phyloP scores from a whole-genome alignment of 768 basidiomycete species.

The Boletus vermiculosoides region DNA sequence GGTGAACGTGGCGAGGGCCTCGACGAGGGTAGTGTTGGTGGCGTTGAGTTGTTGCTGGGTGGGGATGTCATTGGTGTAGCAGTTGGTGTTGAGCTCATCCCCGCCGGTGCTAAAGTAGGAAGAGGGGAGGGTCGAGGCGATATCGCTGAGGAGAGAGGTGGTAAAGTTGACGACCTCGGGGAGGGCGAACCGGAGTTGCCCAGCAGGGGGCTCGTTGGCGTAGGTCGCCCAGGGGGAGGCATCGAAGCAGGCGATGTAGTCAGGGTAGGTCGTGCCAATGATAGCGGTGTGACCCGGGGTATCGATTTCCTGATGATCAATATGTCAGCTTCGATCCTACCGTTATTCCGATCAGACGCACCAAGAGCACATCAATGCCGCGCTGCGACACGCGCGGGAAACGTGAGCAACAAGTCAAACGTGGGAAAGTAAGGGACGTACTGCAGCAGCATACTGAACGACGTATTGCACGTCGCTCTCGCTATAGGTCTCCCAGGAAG shows the following conservation, averaged over 20 bases:
- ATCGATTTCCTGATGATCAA: conserved; percentile 64
- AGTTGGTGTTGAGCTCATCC: conserved; percentile 71
- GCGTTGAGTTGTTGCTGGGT: conserved; percentile 55
- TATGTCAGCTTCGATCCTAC: too few relatives aligned
- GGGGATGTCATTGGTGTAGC: conserved; percentile 60
- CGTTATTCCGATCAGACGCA: too few relatives aligned
- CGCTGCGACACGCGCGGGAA: too few relatives aligned
- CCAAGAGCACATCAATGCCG: too few relatives aligned
- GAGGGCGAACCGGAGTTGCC: conserved; percentile 75
- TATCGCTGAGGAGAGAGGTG: conserved; percentile 47
- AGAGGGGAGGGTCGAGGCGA: conserved; percentile 53
- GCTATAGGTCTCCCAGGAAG: too few relatives aligned
- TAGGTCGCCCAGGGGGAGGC: conserved; percentile 57
- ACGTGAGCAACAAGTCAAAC: too few relatives aligned
- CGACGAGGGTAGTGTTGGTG: conserved; percentile 52
- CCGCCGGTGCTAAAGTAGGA: conserved; percentile 78
- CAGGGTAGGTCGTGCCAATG: conserved; percentile 65
- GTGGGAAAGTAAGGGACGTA: too few relatives aligned
- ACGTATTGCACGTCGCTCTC: too few relatives aligned
- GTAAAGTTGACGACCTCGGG: conserved; percentile 61
- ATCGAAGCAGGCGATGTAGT: conserved; percentile 66
- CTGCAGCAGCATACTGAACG: too few relatives aligned
- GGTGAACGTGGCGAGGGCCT: conserved; percentile 65
- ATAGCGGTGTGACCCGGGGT: conserved; percentile 78
- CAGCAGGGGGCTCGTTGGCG: conserved; percentile 76